phyloP scores from a whole-genome alignment of 1,139 yeast species.

The Spencermartinsiella ligniputridi region DNA sequence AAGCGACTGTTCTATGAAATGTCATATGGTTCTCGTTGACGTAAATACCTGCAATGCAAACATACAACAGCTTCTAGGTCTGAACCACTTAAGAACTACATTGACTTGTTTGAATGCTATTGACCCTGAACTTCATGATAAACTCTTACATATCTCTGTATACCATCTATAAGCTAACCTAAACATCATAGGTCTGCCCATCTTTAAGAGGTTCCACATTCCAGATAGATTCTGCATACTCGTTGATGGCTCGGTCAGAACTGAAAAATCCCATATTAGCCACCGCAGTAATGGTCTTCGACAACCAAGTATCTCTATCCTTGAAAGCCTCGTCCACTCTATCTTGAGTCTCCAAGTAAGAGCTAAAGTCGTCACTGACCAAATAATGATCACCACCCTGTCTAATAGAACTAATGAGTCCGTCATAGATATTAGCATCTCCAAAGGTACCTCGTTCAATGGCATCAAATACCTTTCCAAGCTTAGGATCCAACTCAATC shows the following conservation, averaged over 20 bases:
- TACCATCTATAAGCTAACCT: too few relatives aligned
- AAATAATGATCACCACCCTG: constrained; percentile 76
- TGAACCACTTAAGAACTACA: too few relatives aligned
- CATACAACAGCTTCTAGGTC: too few relatives aligned
- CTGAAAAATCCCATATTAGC: constrained; percentile 94
- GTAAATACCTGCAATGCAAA: too few relatives aligned
- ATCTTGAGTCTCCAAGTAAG: constrained; percentile 75
- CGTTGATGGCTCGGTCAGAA: constrained; percentile 86
- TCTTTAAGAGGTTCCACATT: constrained; percentile 61
- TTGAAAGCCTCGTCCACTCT: constrained; percentile 68
- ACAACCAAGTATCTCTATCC: constrained; percentile 68
- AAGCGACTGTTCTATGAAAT: too few relatives aligned
- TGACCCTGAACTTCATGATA: too few relatives aligned
- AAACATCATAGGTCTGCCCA: constrained; percentile 3
- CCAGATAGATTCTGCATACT: constrained; percentile 92
- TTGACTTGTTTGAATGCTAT: too few relatives aligned
- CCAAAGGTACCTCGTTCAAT: constrained; percentile 73
- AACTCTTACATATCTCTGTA: too few relatives aligned
- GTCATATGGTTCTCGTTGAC: too few relatives aligned
- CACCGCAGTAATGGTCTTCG: constrained; percentile 70
- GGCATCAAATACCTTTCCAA: constrained; percentile 59
- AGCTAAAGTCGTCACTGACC: constrained; percentile 84
- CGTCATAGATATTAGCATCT: constrained; percentile 58
- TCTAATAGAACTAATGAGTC: constrained; percentile 62
- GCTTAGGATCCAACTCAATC: constrained; percentile 46